These are phyloP conservation scores for Marasmius tenuissimus DNA, from an alignment of 1,284 basidiomycete genomes.

Conservation along the genomic window DNA sequence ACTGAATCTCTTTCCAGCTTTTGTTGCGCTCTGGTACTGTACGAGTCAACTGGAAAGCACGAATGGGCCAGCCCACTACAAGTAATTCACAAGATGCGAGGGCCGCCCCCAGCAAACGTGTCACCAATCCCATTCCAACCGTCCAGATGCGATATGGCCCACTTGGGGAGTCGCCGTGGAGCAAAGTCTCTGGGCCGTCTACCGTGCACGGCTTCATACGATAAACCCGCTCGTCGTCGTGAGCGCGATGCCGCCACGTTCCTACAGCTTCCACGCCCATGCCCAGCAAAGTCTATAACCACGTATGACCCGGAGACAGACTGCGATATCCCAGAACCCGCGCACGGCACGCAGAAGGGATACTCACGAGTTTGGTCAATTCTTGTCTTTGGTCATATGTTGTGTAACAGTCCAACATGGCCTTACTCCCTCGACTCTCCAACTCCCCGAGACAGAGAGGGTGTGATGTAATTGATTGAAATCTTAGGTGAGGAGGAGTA, in stretches of 20 bases:
- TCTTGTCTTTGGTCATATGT: conserved; percentile 42
- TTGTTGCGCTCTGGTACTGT: conserved; percentile 59
- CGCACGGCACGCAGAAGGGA: no score
- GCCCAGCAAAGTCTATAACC: no score
- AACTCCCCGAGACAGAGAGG: neutral
- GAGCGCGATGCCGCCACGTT: no score
- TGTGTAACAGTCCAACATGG: neutral
- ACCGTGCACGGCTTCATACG: conserved; percentile 64
- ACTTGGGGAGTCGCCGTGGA: conserved; percentile 61
- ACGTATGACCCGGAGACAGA: no score
- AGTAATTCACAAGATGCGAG: conserved; percentile 11
- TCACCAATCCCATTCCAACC: conserved; percentile 18
- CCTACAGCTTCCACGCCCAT: no score
- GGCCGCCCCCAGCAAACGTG: conserved; percentile 3
- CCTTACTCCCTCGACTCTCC: neutral
- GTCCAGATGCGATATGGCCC: conserved; percentile 62
- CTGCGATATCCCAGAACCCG: no score
- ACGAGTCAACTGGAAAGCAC: conserved; percentile 69
- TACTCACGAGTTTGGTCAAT: no score
- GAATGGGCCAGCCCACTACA: conserved; percentile 39
- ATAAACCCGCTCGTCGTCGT: conserved; percentile 29
- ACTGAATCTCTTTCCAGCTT: conserved; percentile 41
- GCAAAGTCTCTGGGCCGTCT: conserved; percentile 68
- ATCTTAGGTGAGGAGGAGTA: no score
- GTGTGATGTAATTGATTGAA: no score